phyloP scores from a whole-genome alignment of 192 early-diverging fungal species.

The Backusella tarrabulga region DNA sequence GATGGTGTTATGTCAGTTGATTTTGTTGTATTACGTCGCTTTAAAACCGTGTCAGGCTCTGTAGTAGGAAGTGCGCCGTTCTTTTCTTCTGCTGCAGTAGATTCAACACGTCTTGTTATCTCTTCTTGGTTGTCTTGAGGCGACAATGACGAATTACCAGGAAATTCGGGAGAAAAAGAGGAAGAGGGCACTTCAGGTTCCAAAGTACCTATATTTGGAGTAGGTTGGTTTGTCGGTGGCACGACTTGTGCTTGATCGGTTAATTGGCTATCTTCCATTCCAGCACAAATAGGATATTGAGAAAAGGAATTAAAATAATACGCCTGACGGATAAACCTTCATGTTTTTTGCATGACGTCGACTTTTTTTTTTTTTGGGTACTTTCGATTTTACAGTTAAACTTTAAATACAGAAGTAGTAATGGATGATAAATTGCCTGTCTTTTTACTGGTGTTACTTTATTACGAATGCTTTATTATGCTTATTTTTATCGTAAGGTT shows the following conservation, averaged over 20 bases:
- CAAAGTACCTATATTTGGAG: not conserved
- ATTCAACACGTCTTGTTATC: not conserved
- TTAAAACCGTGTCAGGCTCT: not conserved
- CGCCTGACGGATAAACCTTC: not conserved
- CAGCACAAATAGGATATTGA: not conserved
- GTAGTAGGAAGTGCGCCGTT: not conserved
- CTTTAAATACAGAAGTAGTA: too few relatives aligned
- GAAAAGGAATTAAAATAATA: not conserved
- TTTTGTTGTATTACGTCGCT: not conserved
- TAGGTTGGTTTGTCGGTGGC: not conserved
- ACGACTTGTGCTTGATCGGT: not conserved
- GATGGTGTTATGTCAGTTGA: not conserved
- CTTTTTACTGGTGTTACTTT: too few relatives aligned
- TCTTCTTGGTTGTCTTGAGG: not conserved
- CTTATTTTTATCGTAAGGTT: too few relatives aligned
- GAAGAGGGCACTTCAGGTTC: not conserved
- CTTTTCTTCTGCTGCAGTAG: not conserved
- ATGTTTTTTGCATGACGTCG: not conserved
- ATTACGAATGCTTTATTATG: too few relatives aligned
- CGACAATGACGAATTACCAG: not conserved
- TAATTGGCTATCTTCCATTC: not conserved
- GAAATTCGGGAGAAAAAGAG: not conserved
- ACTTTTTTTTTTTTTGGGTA: not conserved
- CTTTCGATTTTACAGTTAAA: not conserved
- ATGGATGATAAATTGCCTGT: too few relatives aligned